These are phyloP conservation scores for Phytophthora quininea DNA, from an alignment of 352 stramenopile genomes.

Conservation along the genomic window DNA sequence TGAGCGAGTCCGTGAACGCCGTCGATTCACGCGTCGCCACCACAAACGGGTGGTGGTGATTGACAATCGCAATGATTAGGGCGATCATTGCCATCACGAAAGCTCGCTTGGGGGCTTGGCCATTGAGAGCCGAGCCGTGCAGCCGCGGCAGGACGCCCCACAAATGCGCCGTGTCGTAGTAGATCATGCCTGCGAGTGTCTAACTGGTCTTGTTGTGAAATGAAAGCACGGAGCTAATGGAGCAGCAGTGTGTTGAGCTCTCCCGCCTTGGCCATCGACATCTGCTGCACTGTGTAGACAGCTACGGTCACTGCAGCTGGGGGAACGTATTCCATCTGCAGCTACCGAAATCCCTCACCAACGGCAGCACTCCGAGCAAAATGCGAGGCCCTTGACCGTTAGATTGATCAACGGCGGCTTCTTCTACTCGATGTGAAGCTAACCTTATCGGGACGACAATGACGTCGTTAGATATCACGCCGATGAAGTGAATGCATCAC, in stretches of 20 bases:
- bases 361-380: no score
- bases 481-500: background rate
- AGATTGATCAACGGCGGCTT: background rate
- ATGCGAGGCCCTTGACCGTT: background rate
- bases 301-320: background rate
- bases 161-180: constrained; percentile 74
- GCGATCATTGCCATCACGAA: constrained; percentile 76
- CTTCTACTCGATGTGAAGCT: background rate
- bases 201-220: constrained; percentile 16
- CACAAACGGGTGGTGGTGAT: constrained; percentile 69
- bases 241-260: background rate
- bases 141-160: constrained; percentile 65
- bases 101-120: constrained; percentile 61
- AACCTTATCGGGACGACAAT: background rate
- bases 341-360: background rate
- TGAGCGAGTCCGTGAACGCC: constrained; percentile 79
- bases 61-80: constrained; percentile 48
- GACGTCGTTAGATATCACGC: background rate
- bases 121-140: constrained; percentile 81
- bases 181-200: constrained; percentile 64
- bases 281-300: no score
- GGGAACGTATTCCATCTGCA: background rate
- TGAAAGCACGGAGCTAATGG: background rate
- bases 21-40: constrained; percentile 68
- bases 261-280: background rate